Evolutionary conservation across 306 rosid species (phyloP).

Genomic region (Carpinus viminea): DNA sequence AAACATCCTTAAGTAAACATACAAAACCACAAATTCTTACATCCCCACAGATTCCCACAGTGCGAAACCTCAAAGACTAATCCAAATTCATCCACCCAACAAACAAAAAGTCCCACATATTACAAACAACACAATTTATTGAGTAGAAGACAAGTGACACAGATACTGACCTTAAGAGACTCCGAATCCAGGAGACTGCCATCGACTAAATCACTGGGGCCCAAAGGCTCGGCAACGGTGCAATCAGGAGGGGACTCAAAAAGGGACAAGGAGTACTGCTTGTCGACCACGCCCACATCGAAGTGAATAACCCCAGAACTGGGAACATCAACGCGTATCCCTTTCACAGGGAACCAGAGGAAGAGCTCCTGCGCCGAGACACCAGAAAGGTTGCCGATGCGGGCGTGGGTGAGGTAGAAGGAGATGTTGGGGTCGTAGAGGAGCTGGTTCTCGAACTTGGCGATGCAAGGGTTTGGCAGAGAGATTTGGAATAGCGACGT

Average conservation of each 20-base stretch:
- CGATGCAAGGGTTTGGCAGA: slow-evolving; percentile 65
- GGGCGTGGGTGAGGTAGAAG: slow-evolving; percentile 55
- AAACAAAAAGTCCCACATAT: not conserved
- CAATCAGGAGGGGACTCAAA: slow-evolving; percentile 79
- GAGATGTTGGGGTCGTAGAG: slow-evolving; percentile 74
- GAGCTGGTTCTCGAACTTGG: slow-evolving; percentile 87
- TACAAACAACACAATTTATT: not conserved
- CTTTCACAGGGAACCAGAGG: slow-evolving; percentile 86
- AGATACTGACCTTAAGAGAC: slow-evolving; percentile 23
- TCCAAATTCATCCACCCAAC: not conserved
- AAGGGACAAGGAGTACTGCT: slow-evolving; percentile 80
- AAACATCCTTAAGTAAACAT: not conserved
- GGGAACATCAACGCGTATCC: slow-evolving; percentile 72
- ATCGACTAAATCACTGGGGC: not conserved
- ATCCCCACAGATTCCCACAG: not conserved
- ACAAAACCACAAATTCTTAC: not conserved
- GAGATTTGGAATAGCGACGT: slow-evolving; percentile 56
- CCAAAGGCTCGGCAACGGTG: slow-evolving; percentile 43
- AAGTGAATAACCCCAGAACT: slow-evolving; percentile 76
- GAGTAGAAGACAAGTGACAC: not conserved
- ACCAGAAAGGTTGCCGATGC: slow-evolving; percentile 67
- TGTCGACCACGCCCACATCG: slow-evolving; percentile 88
- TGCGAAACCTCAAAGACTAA: not conserved
- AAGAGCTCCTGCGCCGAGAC: slow-evolving; percentile 83
- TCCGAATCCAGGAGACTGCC: not conserved